A percentile compares a stretch with the other conserved stretches of the same genome.
phyloP scores from a whole-genome alignment of 495 filamentous ascomycete species.

The Penicillium atrosanguineum region DNA sequence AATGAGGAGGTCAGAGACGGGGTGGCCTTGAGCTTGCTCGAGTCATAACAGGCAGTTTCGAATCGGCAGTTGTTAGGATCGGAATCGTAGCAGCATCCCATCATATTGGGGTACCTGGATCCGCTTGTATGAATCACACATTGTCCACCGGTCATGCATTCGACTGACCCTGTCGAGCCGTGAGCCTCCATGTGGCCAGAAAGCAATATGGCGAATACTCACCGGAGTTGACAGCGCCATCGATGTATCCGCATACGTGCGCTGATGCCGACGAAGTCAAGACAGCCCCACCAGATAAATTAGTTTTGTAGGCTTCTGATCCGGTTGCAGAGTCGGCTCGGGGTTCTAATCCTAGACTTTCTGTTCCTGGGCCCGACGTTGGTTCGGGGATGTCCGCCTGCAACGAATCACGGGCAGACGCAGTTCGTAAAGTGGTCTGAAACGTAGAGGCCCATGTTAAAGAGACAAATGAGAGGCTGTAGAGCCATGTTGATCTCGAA shows the following conservation, averaged over 20 bases:
- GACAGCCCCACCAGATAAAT: too few species aligned
- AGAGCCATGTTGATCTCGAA: background rate
- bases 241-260: constrained; percentile 13
- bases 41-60: constrained; percentile 15
- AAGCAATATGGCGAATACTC: background rate
- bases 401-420: constrained; percentile 1
- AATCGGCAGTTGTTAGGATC: constrained; percentile 7
- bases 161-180: background rate
- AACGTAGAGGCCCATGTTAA: background rate
- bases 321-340: background rate
- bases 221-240: constrained; percentile 7
- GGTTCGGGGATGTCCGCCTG: constrained; percentile 3
- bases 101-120: constrained; percentile 5
- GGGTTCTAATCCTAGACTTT: background rate
- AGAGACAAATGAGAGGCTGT: background rate
- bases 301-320: background rate
- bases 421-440: background rate
- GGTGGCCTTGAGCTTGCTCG: constrained; percentile 2
- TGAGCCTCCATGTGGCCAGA: background rate
- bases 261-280: constrained; percentile 2
- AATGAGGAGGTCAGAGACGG: background rate
- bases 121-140: constrained; percentile 17
- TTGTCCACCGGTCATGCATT: constrained; percentile 1
- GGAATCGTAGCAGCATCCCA: constrained; percentile 11
- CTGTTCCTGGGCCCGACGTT: background rate